Evolutionary conservation across 2,329 filamentous ascomycete species (phyloP), one percentile per base, ranked within the genome.

Genomic region (Amesomyces nigricolor): DNA sequence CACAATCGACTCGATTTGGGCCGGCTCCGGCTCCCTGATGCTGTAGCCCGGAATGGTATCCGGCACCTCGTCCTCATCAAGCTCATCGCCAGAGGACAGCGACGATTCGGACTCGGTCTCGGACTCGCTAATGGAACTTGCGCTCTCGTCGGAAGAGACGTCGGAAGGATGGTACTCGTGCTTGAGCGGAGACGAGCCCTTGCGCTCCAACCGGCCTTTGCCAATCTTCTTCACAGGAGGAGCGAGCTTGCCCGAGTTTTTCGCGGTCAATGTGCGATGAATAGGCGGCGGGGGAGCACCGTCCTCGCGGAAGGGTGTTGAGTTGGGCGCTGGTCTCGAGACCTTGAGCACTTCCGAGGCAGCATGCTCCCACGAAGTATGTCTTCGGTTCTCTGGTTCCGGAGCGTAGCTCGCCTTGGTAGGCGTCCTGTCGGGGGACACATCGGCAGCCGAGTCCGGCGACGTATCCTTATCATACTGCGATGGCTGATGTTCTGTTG

Each of bases 151-250:
- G 0, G 82, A 85, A 0, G 80, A 83, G 47, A 77, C 71, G 49
- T 85, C 82, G 1, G 94, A 97, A 13, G 92, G 92, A 60, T 91
- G 86, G 65, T 96, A 99, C 72, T 99, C 92, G 67, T 97, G 92
- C 73, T 99, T 99, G 48, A 99, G 76, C 0, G 94, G 94, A 1
- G 94, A 99, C 0, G 94, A 97, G 1, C 85, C 87, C 16, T 91
- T 83, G 44, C 91, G 83, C 66, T 86, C 81, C 19, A 82, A 61
- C 69, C 69, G 77, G 61, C 68, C 70, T 64, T 67, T 73, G 65
- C 54, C 71, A 63, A 63, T 70, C 63, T 74, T 85, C 65, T 74
- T 85, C 65, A 66, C 75, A 66, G 69, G 84, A 62, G 68, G 77
- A 54, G 57, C 74, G 71, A 65, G 73, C 68, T 60, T 66, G 47